Base-by-base conservation (phyloP, 495 filamentous ascomycete species). In the Extremus antarcticus region DNA sequence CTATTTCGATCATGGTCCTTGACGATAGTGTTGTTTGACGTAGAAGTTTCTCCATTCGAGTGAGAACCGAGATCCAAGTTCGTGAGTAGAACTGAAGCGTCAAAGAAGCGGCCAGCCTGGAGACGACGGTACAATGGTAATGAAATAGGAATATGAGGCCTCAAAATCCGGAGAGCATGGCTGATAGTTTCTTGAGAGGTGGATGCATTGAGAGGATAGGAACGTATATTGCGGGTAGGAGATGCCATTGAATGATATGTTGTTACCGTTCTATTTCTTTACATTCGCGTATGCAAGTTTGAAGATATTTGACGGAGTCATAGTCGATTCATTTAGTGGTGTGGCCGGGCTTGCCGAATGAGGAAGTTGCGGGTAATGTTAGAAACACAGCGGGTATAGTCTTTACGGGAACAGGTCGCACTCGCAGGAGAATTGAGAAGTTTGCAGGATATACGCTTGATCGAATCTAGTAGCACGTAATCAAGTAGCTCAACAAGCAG, bases 61-160 rank as follows among this genome's bases (percentile, higher is more conserved):
- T 39, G 47, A 15, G 19, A 25, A 17, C 48, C 29, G 9, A 17
- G 43, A 15, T 40, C 9, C 19, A 61, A 22, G 38, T 61, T 61
- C 1, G 50, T 43, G 51, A 59, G 45, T n/a, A 48, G 39, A 11
- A 17, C 21, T 46, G 54, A 43, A 32, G 52, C 49, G 15, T 57
- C 50, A 50, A 58, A 48, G 51, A 59, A 62, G 22, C 46, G 41
- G 40, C 47, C 53, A 51, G 61, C 60, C 53, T 70, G 63, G 2
- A 68, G 60, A 11, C 68, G 64, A 32, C 65, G 65, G 54, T 59
- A 60, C 23, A 71, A 55, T 10, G 60, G 60, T 10, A 71, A 51
- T 19, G 54, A 58, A 46, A 55, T 24, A 17, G 68, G 68, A 35
- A 71, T 62, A 41, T 54, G n/a, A 3, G 57, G 54, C 13, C 52